Conservation (phyloP, 116 monocot genomes). For the Thalassia testudinum region DNA sequence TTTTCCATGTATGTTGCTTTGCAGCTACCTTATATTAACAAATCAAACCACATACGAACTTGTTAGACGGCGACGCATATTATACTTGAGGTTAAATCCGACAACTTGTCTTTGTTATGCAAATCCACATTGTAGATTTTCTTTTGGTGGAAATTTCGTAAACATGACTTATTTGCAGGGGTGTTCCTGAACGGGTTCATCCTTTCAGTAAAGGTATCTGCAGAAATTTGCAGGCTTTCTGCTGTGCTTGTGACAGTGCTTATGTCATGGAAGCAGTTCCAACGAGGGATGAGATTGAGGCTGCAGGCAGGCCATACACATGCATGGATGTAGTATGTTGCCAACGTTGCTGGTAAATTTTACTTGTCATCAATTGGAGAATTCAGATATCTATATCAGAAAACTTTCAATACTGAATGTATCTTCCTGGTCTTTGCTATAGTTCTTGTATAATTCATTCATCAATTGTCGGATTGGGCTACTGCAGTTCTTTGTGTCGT, state of each 20-base stretch:
- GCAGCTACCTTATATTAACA: constrained; percentile 80
- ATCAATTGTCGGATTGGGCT: too few species aligned
- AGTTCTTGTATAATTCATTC: too few species aligned
- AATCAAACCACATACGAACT: constrained; percentile 97
- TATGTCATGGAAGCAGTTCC: constrained; percentile 62
- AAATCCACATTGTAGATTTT: neutral
- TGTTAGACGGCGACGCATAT: constrained; percentile 59
- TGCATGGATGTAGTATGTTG: constrained; percentile 52
- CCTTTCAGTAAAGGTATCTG: constrained; percentile 75
- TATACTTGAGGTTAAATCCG: constrained; percentile 49
- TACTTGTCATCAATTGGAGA: too few species aligned
- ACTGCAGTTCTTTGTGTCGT: too few species aligned
- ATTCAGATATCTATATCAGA: too few species aligned
- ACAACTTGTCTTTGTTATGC: neutral
- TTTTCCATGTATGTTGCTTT: too few species aligned
- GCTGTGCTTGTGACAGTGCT: constrained; percentile 25
- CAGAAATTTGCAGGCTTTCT: constrained; percentile 49
- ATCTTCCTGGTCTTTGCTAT: too few species aligned
- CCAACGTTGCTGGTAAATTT: constrained; percentile 46
- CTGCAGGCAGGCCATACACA: constrained; percentile 39
- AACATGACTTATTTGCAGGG: constrained; percentile 33
- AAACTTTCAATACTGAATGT: too few species aligned
- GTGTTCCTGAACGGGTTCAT: constrained; percentile 44
- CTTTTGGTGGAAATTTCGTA: neutral
- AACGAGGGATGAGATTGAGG: constrained; percentile 47